Conservation (phyloP, 768 basidiomycete genomes). For the Infundibulicybe gibba region DNA sequence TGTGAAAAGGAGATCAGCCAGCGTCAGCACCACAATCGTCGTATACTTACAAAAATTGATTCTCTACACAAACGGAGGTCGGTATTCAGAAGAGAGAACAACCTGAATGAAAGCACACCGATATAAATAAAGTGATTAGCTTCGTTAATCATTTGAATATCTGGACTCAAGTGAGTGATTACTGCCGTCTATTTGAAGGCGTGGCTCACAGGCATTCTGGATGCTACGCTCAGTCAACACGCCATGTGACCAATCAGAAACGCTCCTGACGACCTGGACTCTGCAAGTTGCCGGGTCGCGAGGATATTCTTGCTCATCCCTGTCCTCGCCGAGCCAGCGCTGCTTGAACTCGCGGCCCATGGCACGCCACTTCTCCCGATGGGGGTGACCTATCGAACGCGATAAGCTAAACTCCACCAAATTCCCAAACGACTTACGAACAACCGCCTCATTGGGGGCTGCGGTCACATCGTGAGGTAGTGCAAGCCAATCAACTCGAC, state of each 20-base stretch:
- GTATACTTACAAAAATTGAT: slow-evolving; percentile 79
- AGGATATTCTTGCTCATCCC: slow-evolving; percentile 35
- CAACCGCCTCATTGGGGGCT: slow-evolving; percentile 66
- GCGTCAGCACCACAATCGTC: background rate
- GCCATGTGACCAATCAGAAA: slow-evolving; percentile 93
- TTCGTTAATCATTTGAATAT: slow-evolving; percentile 77
- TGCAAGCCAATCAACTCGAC: slow-evolving; percentile 65
- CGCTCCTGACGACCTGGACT: slow-evolving; percentile 83
- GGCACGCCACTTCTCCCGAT: slow-evolving; percentile 55
- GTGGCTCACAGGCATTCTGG: slow-evolving; percentile 82
- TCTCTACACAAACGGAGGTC: slow-evolving; percentile 39
- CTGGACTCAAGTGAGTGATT: slow-evolving; percentile 27
- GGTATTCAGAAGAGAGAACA: background rate
- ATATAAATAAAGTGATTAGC: slow-evolving; percentile 92
- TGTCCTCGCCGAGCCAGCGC: slow-evolving; percentile 51
- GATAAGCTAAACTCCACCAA: background rate
- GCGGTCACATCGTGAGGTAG: slow-evolving; percentile 67
- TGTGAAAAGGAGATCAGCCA: slow-evolving; percentile 24
- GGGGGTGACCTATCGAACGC: slow-evolving; percentile 51
- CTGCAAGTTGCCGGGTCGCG: slow-evolving; percentile 49
- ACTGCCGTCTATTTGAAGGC: background rate
- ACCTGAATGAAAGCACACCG: slow-evolving; percentile 42
- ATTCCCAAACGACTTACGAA: slow-evolving; percentile 29
- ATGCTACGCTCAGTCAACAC: slow-evolving; percentile 88
- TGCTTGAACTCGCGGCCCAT: slow-evolving; percentile 62